Conservation (phyloP, 176 grass and related monocot species). For the Aechmea fasciata region DNA sequence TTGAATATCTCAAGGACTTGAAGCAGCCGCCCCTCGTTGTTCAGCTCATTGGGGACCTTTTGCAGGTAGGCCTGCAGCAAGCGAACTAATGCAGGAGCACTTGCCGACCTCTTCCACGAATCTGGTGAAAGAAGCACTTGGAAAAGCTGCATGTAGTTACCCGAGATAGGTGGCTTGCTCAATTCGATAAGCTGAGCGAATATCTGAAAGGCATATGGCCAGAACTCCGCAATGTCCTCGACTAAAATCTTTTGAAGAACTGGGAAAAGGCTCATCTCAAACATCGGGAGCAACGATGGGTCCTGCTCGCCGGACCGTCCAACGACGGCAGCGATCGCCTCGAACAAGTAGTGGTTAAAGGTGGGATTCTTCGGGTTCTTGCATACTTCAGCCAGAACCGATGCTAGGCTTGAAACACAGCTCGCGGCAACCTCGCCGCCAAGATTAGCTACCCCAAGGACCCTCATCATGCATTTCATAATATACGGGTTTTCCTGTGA, state of each 20-base stretch:
- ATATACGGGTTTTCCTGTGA: slow-evolving; percentile 86
- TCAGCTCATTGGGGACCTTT: slow-evolving; percentile 95
- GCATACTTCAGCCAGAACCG: slow-evolving; percentile 65
- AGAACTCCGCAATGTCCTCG: slow-evolving; percentile 91
- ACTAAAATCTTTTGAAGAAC: slow-evolving; percentile 88
- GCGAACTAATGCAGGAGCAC: slow-evolving; percentile 78
- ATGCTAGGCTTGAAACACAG: slow-evolving; percentile 47
- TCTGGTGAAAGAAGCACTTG: slow-evolving; percentile 63
- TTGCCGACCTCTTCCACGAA: slow-evolving; percentile 74
- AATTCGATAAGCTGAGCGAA: slow-evolving; percentile 79
- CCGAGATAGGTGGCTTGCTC: slow-evolving; percentile 66
- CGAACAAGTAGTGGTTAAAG: slow-evolving; percentile 96
- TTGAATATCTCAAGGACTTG: slow-evolving; percentile 65
- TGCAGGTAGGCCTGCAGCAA: slow-evolving; percentile 76
- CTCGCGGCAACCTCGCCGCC: slow-evolving; percentile 41
- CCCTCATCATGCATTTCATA: slow-evolving; percentile 94
- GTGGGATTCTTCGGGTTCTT: slow-evolving; percentile 93
- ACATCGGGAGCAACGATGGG: slow-evolving; percentile 42
- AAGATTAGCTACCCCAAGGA: slow-evolving; percentile 61
- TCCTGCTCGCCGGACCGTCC: slow-evolving; percentile 57
- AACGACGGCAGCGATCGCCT: slow-evolving; percentile 77
- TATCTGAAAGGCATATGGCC: slow-evolving; percentile 95
- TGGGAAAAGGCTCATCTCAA: slow-evolving; percentile 75
- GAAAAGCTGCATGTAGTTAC: slow-evolving; percentile 86
- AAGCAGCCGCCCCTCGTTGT: slow-evolving; percentile 58